Base-by-base conservation (phyloP, 331 rosid species). In the Pyrus hybrid region DNA sequence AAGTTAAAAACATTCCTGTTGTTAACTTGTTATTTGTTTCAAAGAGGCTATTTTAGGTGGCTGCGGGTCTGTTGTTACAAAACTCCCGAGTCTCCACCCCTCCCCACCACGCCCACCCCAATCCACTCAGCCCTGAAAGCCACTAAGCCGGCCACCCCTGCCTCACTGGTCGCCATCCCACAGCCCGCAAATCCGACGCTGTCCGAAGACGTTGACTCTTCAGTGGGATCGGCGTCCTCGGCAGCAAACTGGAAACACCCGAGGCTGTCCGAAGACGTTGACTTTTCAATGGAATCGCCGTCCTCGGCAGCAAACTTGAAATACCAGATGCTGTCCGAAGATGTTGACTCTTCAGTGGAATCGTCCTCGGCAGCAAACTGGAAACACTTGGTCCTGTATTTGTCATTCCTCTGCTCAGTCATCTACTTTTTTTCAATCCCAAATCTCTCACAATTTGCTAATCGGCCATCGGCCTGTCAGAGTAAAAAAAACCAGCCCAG, bases 301-400 rank as follows among this genome's bases (percentile, higher is more conserved):
- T n/a, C 51, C n/a, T 8, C 35, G 12, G 33, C 71, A 6, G 75
- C 43, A 67, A 84, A 80, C 70, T 81, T 86, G 87, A 90, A 70
- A 69, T 14, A 66, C 71, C 45, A 3, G 45, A 37, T 7, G 4
- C 23, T 17, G 41, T 63, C 68, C 5, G 68, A 63, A 61, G 32
- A 63, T 13, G 41, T 63, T 3, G 3, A 16, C 13, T 37, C 17
- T 63, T 17, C 33, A 33, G 33, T 72, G 76, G 56, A 22, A 5
- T 30, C 49, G n/a, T n/a, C 51, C n/a, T 8, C 35, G 12, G 33
- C 71, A 12, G 75, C 56, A 67, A 83, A 82, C 70, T 84, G 87
- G 87, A 90, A 67, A 69, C n/a, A 63, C 73, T 81, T 85, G 3
- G 5, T 90, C 16, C 74, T 82, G 54, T 88, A 86, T 80, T 82